These are phyloP conservation scores for Ambrosia trifida DNA, from an alignment of 129 eudicot species.

Conservation along the genomic window DNA sequence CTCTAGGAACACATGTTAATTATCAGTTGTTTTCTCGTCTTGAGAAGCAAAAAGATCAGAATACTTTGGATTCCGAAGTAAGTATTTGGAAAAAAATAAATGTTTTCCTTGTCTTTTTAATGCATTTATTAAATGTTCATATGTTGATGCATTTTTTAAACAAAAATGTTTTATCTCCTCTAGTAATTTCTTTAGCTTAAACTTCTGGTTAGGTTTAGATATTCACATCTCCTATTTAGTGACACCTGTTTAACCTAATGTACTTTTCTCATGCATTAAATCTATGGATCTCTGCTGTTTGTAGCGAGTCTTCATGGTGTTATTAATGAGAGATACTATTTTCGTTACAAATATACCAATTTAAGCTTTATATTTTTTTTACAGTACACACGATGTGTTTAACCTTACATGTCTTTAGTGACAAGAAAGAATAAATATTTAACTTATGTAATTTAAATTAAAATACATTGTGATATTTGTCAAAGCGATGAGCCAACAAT, in stretches of 20 bases:
- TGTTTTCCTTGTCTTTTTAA: background rate
- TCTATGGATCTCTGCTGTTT: background rate
- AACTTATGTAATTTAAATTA: background rate
- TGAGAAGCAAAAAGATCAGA: slow-evolving; percentile 37
- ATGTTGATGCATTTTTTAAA: slow-evolving; percentile 10
- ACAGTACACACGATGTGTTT: background rate
- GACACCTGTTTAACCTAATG: background rate
- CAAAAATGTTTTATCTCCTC: background rate
- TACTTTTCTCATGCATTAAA: background rate
- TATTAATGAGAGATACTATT: background rate
- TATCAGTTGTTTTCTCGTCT: slow-evolving; percentile 47
- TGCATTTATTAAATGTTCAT: slow-evolving; percentile 13
- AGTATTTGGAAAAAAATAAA: slow-evolving; percentile 1
- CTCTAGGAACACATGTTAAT: slow-evolving; percentile 72
- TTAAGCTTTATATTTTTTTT: background rate
- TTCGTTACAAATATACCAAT: background rate
- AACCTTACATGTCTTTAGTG: background rate
- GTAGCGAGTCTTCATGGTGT: background rate
- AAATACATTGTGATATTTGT: background rate
- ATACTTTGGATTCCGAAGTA: slow-evolving; percentile 48
- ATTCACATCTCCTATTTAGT: background rate
- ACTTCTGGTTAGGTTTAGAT: slow-evolving; percentile 12
- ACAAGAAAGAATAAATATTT: background rate
- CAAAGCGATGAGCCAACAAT: background rate
- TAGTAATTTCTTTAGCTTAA: slow-evolving; percentile 12